Evolutionary conservation across 805 yeast species (phyloP).

Genomic region (Saccharomycopsis guyanensis): DNA sequence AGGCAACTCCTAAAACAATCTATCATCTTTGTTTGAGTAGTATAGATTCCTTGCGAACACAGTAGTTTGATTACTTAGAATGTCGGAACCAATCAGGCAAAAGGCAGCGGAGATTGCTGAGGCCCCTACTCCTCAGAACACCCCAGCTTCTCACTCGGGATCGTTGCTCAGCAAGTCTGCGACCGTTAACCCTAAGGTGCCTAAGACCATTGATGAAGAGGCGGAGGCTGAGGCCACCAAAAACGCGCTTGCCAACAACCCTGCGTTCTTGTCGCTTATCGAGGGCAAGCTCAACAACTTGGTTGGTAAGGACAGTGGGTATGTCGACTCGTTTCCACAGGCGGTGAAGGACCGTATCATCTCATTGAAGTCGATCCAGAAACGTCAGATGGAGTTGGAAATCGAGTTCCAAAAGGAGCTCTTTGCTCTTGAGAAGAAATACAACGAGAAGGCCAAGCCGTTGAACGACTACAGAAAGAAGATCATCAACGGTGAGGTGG

Average conservation of each 20-base stretch:
- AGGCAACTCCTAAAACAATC: too few species aligned
- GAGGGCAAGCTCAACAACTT: conserved; percentile 81
- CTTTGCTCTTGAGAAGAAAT: conserved; percentile 78
- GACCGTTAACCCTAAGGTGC: conserved; percentile 38
- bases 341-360: conserved; percentile 66
- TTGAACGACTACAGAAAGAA: conserved; percentile 65
- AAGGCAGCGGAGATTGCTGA: conserved; percentile 66
- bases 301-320: conserved; percentile 83
- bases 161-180: conserved; percentile 59
- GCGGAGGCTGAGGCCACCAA: conserved; percentile 33
- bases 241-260: conserved; percentile 55
- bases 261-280: conserved; percentile 77
- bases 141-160: conserved; percentile 82
- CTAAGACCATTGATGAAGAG: conserved; percentile 70
- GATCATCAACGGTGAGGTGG: conserved; percentile 62
- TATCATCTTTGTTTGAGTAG: too few species aligned
- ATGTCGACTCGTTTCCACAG: conserved; percentile 68
- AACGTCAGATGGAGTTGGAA: conserved; percentile 72
- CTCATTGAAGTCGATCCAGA: conserved; percentile 78
- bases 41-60: too few species aligned
- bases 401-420: conserved; percentile 87
- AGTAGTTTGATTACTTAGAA: conserved; percentile 29
- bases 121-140: conserved; percentile 98
- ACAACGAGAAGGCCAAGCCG: conserved; percentile 63
- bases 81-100: conserved; percentile 85